Evolutionary conservation across 2,329 filamentous ascomycete genomes (phyloP).

Genomic region (Fusarium buharicum): DNA sequence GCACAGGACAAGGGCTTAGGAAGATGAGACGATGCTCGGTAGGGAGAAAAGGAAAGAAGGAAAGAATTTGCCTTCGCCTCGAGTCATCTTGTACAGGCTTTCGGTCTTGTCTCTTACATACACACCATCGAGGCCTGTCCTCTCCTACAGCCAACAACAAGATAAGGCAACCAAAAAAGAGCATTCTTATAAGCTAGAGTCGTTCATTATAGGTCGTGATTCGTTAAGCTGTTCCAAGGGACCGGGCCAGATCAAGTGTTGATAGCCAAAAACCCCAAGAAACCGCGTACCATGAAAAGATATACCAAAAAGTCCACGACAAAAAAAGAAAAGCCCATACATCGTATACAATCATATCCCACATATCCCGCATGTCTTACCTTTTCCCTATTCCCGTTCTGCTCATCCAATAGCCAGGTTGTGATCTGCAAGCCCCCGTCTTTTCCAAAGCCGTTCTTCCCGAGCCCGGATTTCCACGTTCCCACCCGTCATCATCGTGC

Average conservation of each 20-base stretch:
- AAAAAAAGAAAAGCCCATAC: neutral
- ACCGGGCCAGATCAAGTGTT: slow-evolving; percentile 9
- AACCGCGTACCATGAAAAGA: slow-evolving; percentile 13
- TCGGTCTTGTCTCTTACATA: neutral
- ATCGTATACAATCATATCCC: neutral
- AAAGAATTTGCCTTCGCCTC: neutral
- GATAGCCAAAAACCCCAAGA: neutral
- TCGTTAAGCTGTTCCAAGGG: slow-evolving; percentile 38
- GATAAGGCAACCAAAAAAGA: neutral
- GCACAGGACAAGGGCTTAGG: slow-evolving; percentile 6
- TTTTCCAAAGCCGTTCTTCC: slow-evolving; percentile 41
- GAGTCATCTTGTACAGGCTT: neutral
- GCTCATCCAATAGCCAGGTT: slow-evolving; percentile 33
- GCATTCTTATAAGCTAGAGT: neutral
- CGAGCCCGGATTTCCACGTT: slow-evolving; percentile 33
- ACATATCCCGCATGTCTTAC: slow-evolving; percentile 14
- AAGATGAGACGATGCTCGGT: neutral
- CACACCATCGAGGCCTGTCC: neutral
- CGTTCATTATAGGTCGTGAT: slow-evolving; percentile 42
- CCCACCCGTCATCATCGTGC: slow-evolving; percentile 41
- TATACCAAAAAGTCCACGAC: slow-evolving; percentile 9
- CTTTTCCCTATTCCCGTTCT: slow-evolving; percentile 11
- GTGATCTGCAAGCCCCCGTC: slow-evolving; percentile 33
- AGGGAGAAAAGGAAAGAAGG: neutral
- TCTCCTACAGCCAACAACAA: too few relatives aligned